These are phyloP conservation scores for Entoloma clypeatum DNA, from an alignment of 1,284 basidiomycete species.

Conservation along the genomic window DNA sequence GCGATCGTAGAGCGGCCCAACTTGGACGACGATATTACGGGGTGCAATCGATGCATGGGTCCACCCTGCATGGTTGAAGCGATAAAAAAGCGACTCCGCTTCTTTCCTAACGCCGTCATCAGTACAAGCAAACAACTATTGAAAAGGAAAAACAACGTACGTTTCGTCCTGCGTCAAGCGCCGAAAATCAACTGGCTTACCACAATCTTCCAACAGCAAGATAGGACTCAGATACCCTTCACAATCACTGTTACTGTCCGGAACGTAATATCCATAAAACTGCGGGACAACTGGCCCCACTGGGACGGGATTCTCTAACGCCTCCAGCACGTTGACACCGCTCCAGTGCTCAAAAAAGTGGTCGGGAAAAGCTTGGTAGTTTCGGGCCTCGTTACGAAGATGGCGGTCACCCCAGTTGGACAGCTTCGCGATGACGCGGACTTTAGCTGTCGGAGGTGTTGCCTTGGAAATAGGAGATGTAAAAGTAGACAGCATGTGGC, in stretches of 20 bases:
- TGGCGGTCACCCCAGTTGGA: slow-evolving; percentile 28
- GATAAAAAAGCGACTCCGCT: slow-evolving; percentile 38
- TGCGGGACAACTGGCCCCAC: slow-evolving; percentile 47
- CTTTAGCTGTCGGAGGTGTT: slow-evolving; percentile 31
- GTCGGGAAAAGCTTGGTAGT: slow-evolving; percentile 40
- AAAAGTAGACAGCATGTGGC: slow-evolving; percentile 20
- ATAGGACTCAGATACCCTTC: slow-evolving; percentile 42
- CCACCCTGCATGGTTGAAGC: slow-evolving; percentile 38
- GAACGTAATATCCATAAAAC: slow-evolving; percentile 51
- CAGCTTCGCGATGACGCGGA: slow-evolving; percentile 31
- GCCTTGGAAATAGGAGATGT: too few species aligned
- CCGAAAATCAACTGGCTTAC: slow-evolving; percentile 28
- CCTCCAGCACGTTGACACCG: slow-evolving; percentile 43
- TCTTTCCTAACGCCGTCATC: slow-evolving; percentile 28
- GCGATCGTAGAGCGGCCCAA: slow-evolving; percentile 39
- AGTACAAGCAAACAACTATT: not conserved
- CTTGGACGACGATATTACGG: slow-evolving; percentile 46
- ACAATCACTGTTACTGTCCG: too few species aligned
- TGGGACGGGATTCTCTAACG: slow-evolving; percentile 41
- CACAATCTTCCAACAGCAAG: slow-evolving; percentile 49
- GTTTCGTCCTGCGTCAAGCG: slow-evolving; percentile 32
- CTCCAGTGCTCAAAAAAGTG: slow-evolving; percentile 47
- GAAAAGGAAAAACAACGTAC: slow-evolving; percentile 14
- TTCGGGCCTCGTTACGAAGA: slow-evolving; percentile 35
- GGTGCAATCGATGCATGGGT: slow-evolving; percentile 38